phyloP scores from a whole-genome alignment of 2,329 filamentous ascomycete genomes.

The Rhynchosporium agropyri region DNA sequence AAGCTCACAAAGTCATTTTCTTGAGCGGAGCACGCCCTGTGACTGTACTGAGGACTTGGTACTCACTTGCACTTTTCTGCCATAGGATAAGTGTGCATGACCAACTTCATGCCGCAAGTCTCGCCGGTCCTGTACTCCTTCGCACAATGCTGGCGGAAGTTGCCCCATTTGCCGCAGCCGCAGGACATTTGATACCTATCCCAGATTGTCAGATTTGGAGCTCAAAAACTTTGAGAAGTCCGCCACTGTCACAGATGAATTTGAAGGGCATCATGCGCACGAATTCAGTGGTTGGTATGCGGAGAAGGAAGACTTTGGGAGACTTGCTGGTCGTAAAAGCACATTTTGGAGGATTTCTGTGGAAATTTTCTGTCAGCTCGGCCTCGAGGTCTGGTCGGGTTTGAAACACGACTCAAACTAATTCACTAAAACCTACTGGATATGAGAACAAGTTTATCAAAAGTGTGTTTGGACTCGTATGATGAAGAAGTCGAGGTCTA shows the following conservation, averaged over 20 bases:
- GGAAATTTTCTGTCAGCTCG: slow-evolving; percentile 29
- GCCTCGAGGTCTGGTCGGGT: slow-evolving; percentile 16
- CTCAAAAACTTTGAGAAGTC: not conserved
- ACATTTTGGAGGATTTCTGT: slow-evolving; percentile 64
- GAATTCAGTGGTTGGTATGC: not conserved
- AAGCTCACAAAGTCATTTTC: not conserved
- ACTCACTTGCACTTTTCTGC: slow-evolving; percentile 62
- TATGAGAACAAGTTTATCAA: slow-evolving; percentile 23
- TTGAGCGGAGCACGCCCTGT: not conserved
- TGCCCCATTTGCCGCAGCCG: slow-evolving; percentile 93
- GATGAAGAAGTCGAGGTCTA: not conserved
- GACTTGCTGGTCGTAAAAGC: slow-evolving; percentile 90
- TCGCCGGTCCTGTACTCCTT: slow-evolving; percentile 95
- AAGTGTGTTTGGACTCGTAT: slow-evolving; percentile 4
- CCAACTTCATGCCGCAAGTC: slow-evolving; percentile 91
- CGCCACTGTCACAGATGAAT: not conserved
- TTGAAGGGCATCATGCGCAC: not conserved
- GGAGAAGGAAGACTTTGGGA: not conserved
- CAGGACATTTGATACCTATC: slow-evolving; percentile 60
- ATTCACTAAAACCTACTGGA: slow-evolving; percentile 34
- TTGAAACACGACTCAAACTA: slow-evolving; percentile 29
- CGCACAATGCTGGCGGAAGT: slow-evolving; percentile 89
- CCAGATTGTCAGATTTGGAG: not conserved
- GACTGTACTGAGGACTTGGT: not conserved
- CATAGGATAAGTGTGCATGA: slow-evolving; percentile 71